Conservation (phyloP, 441 rosid genomes). For the Iberis amara region DNA sequence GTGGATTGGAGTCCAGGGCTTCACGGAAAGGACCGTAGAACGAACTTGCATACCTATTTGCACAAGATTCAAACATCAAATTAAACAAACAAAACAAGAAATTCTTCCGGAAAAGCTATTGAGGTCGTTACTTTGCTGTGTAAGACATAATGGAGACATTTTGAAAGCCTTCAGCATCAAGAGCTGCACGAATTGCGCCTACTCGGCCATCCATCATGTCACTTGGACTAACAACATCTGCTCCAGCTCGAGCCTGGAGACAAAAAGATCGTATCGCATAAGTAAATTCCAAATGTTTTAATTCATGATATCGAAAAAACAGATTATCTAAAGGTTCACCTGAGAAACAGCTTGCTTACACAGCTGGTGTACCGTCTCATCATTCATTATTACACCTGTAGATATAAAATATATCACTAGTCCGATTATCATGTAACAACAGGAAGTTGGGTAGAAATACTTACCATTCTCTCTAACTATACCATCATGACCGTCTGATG, state of each 20-base stretch:
- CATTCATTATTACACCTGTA: constrained; percentile 91
- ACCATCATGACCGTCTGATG: constrained; percentile 97
- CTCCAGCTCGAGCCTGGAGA: constrained; percentile 86
- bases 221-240: constrained; percentile 97
- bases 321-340: constrained; percentile 35
- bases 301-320: neutral
- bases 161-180: constrained; percentile 88
- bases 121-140: constrained; percentile 70
- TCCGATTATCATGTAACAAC: neutral
- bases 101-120: neutral
- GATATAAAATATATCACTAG: constrained; percentile 4
- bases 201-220: constrained; percentile 99
- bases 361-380: constrained; percentile 90
- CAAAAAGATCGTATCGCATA: constrained; percentile 12
- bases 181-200: constrained; percentile 85
- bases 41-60: constrained; percentile 83
- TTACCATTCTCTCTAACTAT: constrained; percentile 95
- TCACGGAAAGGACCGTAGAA: constrained; percentile 96
- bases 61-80: constrained; percentile 12
- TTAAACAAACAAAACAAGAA: constrained; percentile 11
- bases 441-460: constrained; percentile 22
- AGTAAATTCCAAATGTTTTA: too few species aligned
- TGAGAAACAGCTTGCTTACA: constrained; percentile 95
- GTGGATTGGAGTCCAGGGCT: constrained; percentile 88
- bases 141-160: constrained; percentile 97